phyloP scores from a whole-genome alignment of 2,329 filamentous ascomycete species.

The Paraconiothyrium sp. region DNA sequence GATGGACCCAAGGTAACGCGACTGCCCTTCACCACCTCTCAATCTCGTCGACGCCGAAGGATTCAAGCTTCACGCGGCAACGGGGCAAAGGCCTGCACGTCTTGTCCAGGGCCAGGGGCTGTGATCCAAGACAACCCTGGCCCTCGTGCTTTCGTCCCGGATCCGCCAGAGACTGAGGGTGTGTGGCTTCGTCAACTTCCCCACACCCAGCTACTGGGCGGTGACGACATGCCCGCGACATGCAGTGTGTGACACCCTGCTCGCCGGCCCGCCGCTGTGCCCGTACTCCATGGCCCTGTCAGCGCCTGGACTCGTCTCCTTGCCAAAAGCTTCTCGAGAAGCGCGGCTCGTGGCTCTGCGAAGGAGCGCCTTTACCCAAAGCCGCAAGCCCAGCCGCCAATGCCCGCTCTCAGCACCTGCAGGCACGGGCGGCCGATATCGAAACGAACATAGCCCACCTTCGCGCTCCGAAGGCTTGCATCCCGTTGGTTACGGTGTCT shows the following conservation, averaged over 20 bases:
- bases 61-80: slow-evolving; percentile 1
- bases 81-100: slow-evolving; percentile 10
- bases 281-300: neutral
- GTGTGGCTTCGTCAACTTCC: slow-evolving; percentile 13
- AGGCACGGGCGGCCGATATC: slow-evolving; percentile 25
- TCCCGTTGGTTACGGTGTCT: slow-evolving; percentile 18
- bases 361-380: slow-evolving; percentile 18
- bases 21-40: neutral
- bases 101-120: slow-evolving; percentile 11
- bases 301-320: slow-evolving; percentile 11
- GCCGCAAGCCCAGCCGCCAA: slow-evolving; percentile 18
- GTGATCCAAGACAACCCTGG: slow-evolving; percentile 3
- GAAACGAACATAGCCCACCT: slow-evolving; percentile 17
- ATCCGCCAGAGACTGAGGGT: slow-evolving; percentile 12
- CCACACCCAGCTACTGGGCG: slow-evolving; percentile 16
- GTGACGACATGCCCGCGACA: slow-evolving; percentile 16
- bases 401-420: slow-evolving; percentile 26
- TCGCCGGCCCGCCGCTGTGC: neutral
- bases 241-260: neutral
- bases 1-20: slow-evolving; percentile 2
- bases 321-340: slow-evolving; percentile 10
- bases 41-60: slow-evolving; percentile 11
- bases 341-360: neutral
- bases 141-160: slow-evolving; percentile 16
- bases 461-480: slow-evolving; percentile 14